phyloP scores from a whole-genome alignment of 2,329 filamentous ascomycete species.

The Ceratocystis harringtonii region DNA sequence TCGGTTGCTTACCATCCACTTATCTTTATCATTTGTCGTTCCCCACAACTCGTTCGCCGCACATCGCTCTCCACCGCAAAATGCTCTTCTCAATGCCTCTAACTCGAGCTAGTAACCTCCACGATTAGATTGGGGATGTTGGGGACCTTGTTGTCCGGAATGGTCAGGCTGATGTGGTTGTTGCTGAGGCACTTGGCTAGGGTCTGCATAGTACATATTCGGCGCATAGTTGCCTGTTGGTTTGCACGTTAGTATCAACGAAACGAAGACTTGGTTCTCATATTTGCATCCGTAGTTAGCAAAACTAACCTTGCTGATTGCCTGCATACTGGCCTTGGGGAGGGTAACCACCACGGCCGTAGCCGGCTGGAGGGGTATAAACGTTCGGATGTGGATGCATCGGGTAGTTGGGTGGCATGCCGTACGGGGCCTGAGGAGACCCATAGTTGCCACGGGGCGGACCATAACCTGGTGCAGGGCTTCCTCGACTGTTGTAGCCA shows the following conservation, averaged over 20 bases:
- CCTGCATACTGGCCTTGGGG: slow-evolving; percentile 26
- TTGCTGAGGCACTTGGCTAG: slow-evolving; percentile 28
- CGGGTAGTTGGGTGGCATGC: slow-evolving; percentile 18
- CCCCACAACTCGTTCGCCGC: not conserved
- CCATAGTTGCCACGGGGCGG: slow-evolving; percentile 33
- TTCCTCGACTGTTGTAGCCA: slow-evolving; percentile 27
- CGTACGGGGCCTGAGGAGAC: slow-evolving; percentile 26
- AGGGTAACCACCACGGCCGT: slow-evolving; percentile 29
- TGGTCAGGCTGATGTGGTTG: slow-evolving; percentile 24
- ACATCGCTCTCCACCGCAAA: not conserved
- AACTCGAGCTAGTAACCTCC: slow-evolving; percentile 29
- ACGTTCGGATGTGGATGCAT: slow-evolving; percentile 24
- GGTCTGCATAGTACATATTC: slow-evolving; percentile 29
- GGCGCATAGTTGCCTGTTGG: slow-evolving; percentile 7
- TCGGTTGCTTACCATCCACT: not conserved
- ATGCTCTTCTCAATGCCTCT: not conserved
- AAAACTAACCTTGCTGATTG: slow-evolving; percentile 29
- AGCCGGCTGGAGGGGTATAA: slow-evolving; percentile 25
- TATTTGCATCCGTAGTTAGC: not conserved
- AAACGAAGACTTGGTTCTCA: not conserved
- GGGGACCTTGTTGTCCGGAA: not conserved
- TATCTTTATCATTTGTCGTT: not conserved
- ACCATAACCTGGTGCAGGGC: slow-evolving; percentile 29
- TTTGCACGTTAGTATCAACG: not conserved
- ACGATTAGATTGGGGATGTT: slow-evolving; percentile 20